A percentile compares a stretch with the other conserved stretches of the same genome.
phyloP scores from a whole-genome alignment of 2,329 filamentous ascomycete genomes.

The Blumeria graminis region DNA sequence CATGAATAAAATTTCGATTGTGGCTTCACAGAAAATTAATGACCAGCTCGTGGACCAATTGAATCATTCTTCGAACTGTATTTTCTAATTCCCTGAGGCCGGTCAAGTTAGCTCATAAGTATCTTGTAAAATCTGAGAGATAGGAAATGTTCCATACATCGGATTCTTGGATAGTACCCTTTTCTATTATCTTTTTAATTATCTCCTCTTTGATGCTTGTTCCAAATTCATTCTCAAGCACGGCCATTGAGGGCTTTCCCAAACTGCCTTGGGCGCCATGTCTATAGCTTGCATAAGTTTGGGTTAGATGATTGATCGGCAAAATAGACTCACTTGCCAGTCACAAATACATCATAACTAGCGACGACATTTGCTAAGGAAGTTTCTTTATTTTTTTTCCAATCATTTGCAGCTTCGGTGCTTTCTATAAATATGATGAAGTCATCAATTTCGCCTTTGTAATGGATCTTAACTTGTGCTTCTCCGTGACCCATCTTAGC shows the following conservation, averaged over 20 bases:
- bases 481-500: constrained; percentile 17
- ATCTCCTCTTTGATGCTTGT: constrained; percentile 57
- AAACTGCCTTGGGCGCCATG: constrained; percentile 66
- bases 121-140: not conserved
- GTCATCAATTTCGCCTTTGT: constrained; percentile 42
- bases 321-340: constrained; percentile 48
- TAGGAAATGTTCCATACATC: constrained; percentile 19
- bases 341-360: constrained; percentile 72
- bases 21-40: not conserved
- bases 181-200: constrained; percentile 58
- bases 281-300: constrained; percentile 20
- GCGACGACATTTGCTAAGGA: constrained; percentile 69
- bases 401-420: constrained; percentile 44
- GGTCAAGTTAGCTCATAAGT: not conserved
- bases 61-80: not conserved
- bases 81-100: not conserved
- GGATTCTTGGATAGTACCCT: constrained; percentile 41
- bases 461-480: constrained; percentile 38
- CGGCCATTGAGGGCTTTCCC: constrained; percentile 49
- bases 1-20: no score
- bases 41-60: not conserved
- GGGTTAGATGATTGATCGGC: not conserved
- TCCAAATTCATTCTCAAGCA: constrained; percentile 70
- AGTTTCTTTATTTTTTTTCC: constrained; percentile 55
- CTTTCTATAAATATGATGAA: constrained; percentile 43